These are phyloP conservation scores for Lizonia empirigonia DNA, from an alignment of 2,329 filamentous ascomycete genomes.

Conservation along the genomic window DNA sequence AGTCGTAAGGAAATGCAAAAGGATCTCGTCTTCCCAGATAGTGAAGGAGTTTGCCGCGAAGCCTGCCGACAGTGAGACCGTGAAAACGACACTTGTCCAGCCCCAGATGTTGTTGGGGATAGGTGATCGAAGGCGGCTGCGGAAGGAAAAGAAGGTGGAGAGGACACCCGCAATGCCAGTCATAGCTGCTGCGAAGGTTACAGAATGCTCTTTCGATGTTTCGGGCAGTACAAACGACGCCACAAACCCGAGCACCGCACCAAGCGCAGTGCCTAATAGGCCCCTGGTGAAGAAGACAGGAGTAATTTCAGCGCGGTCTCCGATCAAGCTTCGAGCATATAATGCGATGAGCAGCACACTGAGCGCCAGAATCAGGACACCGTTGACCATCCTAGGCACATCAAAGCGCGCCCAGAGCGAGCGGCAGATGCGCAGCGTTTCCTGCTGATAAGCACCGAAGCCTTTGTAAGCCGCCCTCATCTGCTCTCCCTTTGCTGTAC, in stretches of 20 bases:
- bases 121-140: conserved; percentile 56
- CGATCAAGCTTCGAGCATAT: conserved; percentile 67
- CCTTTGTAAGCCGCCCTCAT: conserved; percentile 58
- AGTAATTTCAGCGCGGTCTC: conserved; percentile 60
- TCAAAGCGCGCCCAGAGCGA: conserved; percentile 92
- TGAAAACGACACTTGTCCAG: conserved; percentile 82
- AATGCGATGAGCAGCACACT: conserved; percentile 72
- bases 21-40: conserved; percentile 96
- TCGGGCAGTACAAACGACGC: conserved; percentile 52
- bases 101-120: conserved; percentile 82
- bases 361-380: conserved; percentile 71
- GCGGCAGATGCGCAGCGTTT: conserved; percentile 80
- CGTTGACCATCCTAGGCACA: conserved; percentile 80
- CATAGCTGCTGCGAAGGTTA: conserved; percentile 50
- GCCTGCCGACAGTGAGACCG: conserved; percentile 84
- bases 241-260: conserved; percentile 50
- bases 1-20: conserved; percentile 87
- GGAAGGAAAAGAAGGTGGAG: conserved; percentile 50
- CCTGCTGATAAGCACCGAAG: conserved; percentile 75
- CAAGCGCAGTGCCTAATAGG: conserved; percentile 55
- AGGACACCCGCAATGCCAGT: conserved; percentile 49
- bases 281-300: conserved; percentile 59
- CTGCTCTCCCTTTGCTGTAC: conserved; percentile 43
- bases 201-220: conserved; percentile 49
- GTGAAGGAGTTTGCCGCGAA: conserved; percentile 98